Evolutionary conservation across 768 basidiomycete species (phyloP), one percentile per base, ranked within the genome.

Genomic region (Leccinum pellstonianum): DNA sequence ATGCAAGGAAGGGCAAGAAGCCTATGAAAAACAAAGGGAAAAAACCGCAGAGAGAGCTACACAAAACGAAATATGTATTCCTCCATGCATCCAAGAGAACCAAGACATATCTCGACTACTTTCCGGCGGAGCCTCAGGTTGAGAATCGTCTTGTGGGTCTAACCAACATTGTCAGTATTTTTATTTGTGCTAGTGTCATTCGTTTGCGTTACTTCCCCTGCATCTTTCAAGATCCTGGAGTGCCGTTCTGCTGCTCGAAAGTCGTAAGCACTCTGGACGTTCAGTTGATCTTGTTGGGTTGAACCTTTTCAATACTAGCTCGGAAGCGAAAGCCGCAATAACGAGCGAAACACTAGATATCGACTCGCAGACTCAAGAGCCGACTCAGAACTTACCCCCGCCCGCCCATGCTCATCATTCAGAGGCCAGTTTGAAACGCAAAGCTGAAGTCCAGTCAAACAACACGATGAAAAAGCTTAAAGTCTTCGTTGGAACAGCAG

Each of bases 91-190:
- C 80, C 38, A 76, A 79, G 52, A 71, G 72, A 47, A 78, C 77
- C 10, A 60, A 75, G 48, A 78, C 73, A 56, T 92, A 90, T 69
- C 66, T 73, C 37, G 82, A 91, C 66, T 90, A 91, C 67, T 93
- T 93, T 74, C 78, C 83, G 58, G 84, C 87, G 37, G 78, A 82
- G 58, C 77, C 76, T 8, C 77, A 81, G 25, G 79, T 83, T 38
- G 89, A 91, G 74, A 83, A 76, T 65, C 79, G 77, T 27, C 70
- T 90, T 55, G 71, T 91, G 43, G 86, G 84, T n/a, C 65, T 91
- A 31, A 73, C 79, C 41, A 79, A 86, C 66, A 66, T 81, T 77
- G 88, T 87, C 46, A 33, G 81, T 69, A n/a, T 31, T 38, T 43
- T 27, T 38, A 37, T 56, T 54, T 17, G 19, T 11, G 8, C n/a